Base-by-base conservation (phyloP, 257 asterid genomes). In the Gentiana dahurica region DNA sequence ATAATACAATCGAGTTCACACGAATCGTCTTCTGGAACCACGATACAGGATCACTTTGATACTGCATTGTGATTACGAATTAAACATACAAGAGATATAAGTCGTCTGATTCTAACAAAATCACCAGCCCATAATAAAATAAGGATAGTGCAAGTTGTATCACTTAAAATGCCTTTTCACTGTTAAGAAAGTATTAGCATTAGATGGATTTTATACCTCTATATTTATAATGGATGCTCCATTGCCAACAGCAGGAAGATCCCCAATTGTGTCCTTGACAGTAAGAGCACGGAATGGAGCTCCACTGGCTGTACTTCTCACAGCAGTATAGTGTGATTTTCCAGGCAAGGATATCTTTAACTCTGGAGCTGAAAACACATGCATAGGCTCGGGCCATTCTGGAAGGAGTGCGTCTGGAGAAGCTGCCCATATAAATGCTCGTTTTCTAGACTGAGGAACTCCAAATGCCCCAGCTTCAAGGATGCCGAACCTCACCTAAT, bases 351-450 rank as follows among this genome's bases (percentile, higher is more conserved):
- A 44, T 47, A 91, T 83, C 75, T 72, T 91, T 60, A 91, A 54
- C 58, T 91, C 90, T 10, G 98, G 94, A 57, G 83, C 90, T 6
- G 83, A 70, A 75, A 91, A 91, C 37, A 91, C 98, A 61, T 91
- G 95, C 95, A 91, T 85, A 58, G 98, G 98, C 77, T 91, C 98
- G 0, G 98, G 98, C 98, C 98, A 91, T 36, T 87, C 96, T 0
- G 98, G 98, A 65, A 91, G 96, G 58, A 73, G 48, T 79, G 82
- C 93, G 37, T 87, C 93, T 36, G 96, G 98, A 56, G 96, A 76
- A n/a, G 98, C 96, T 12, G 96, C 96, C 98, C 98, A 91, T 69
- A 91, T 87, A 70, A 91, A 91, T 57, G 96, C 98, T 69, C 98
- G 81, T 76, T 91, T 91, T 77, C 98, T 77, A 38, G 98, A 81